Base-by-base conservation (phyloP, 352 stramenopile species). In the Pythium brassicae region DNA sequence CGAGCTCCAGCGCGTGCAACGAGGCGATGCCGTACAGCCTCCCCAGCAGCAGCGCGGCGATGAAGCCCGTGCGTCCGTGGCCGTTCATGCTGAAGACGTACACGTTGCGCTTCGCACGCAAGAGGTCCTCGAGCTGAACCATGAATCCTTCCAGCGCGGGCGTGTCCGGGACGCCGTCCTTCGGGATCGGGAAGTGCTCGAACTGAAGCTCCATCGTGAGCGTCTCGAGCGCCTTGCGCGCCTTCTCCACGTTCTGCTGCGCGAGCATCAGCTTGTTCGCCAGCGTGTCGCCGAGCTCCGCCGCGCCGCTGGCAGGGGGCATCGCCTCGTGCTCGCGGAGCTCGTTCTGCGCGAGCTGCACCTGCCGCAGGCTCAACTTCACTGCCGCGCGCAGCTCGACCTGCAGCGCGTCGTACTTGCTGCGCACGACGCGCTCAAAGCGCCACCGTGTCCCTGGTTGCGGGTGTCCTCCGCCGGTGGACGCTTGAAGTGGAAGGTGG, bases 61-160 rank as follows among this genome's bases (percentile, higher is more conserved):
- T 27, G n/a, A 92, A 59, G 6, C 80, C 82, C 17, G 84, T 89
- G 19, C 82, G 80, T 6, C 80, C 82, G 25, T 83, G 80, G n/a
- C 82, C 82, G 9, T 81, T 61, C 40, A 65, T 67, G 60, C 81
- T 92, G 61, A 94, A 94, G 2, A 90, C 53, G 55, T 87, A 92
- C 14, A 94, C n/a, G 48, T 74, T 84, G 47, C 85, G 69, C 8
- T 69, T 63, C 0, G 43, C 55, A 27, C 82, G 80, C 22, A 94
- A 57, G 4, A 67, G 63, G 8, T 66, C 54, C 54, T 94, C 84
- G 11, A 92, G 50, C 0, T 22, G 14, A 6, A 65, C 14, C 19
- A 86, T 46, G 20, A 86, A 72, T 14, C 26, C 6, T 9, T 73
- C 50, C 8, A 87, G 20, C 14, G 59, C 29, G 9, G 68, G 15